phyloP scores from a whole-genome alignment of 1,284 basidiomycete species.

The Bjerkandera adusta region DNA sequence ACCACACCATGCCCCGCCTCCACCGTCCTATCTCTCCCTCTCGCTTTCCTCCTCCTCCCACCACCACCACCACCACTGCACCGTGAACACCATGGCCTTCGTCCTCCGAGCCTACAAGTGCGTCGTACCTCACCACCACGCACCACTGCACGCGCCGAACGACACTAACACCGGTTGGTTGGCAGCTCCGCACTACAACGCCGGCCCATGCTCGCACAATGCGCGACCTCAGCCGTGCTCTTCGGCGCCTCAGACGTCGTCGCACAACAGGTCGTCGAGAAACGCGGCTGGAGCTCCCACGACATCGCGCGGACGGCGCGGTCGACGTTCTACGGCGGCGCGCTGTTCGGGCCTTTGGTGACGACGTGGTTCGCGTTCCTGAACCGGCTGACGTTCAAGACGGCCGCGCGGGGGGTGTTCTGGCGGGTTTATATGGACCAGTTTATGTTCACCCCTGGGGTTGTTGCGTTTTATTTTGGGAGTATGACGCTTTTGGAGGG shows the following conservation, averaged over 20 bases:
- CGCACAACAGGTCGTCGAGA: too few relatives aligned
- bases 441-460: neutral
- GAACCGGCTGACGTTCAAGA: neutral
- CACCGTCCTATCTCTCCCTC: too few relatives aligned
- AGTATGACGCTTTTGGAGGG: neutral
- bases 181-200: neutral
- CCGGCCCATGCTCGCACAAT: neutral
- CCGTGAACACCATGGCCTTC: conserved; percentile 38
- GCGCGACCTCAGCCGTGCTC: neutral
- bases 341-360: neutral
- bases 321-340: neutral
- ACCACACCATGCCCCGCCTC: too few relatives aligned
- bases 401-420: neutral
- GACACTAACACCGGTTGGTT: neutral
- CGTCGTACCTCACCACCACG: too few relatives aligned
- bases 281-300: neutral
- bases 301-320: neutral
- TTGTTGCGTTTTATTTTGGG: neutral
- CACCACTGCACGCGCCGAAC: neutral
- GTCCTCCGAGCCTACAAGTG: conserved; percentile 55
- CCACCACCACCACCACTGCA: too few relatives aligned
- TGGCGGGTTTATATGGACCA: neutral
- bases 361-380: neutral
- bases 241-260: neutral
- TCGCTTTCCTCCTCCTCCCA: too few relatives aligned